Percentiles rank a stretch among this genome's conserved stretches.
Evolutionary conservation across 768 basidiomycete genomes (phyloP).

Genomic region (Kwoniella sp.): DNA sequence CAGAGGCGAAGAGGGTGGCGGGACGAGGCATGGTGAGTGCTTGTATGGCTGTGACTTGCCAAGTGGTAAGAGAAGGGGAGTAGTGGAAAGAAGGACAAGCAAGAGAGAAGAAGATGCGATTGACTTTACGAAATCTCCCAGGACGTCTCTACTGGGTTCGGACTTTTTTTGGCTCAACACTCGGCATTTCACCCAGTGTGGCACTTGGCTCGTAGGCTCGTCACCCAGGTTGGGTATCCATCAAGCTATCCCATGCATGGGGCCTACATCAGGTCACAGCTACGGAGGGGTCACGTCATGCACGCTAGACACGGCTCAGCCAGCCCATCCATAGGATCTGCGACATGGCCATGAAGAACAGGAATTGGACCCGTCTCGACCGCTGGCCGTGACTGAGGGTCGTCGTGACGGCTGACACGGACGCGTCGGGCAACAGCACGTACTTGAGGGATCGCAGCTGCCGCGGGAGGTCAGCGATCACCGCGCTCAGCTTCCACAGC

Average conservation of each 20-base stretch:
- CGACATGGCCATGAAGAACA: constrained; percentile 75
- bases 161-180: neutral
- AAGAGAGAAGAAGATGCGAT: neutral
- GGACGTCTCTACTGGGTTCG: neutral
- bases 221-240: too few species aligned
- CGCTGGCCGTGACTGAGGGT: constrained; percentile 75
- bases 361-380: constrained; percentile 77
- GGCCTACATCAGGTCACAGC: too few species aligned
- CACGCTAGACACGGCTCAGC: constrained; percentile 62
- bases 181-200: neutral
- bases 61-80: neutral
- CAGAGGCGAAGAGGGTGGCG: neutral
- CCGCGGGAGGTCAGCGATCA: neutral
- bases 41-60: neutral
- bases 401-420: constrained; percentile 55
- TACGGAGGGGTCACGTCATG: too few species aligned
- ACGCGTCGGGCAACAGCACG: constrained; percentile 79
- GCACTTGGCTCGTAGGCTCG: too few species aligned
- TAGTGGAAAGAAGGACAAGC: neutral
- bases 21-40: neutral
- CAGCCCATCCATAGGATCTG: constrained; percentile 84
- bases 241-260: too few species aligned
- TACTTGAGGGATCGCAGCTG: constrained; percentile 90
- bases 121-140: neutral
- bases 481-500: neutral